These are phyloP conservation scores for Aspergillaceae sp. DNA, from an alignment of 2,329 filamentous ascomycete species.

Conservation along the genomic window DNA sequence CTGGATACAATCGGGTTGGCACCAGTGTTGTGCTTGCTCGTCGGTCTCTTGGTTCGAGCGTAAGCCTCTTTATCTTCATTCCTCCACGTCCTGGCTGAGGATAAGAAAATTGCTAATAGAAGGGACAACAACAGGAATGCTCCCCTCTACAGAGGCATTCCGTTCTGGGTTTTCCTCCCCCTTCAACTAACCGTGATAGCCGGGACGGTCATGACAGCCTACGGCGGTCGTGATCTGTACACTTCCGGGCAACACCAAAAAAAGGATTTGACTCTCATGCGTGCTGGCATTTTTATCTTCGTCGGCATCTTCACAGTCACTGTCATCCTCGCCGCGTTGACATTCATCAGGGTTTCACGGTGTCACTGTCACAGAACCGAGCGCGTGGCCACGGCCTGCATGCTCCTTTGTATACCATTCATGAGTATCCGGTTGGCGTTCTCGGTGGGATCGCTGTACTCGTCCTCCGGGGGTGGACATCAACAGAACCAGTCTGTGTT, in stretches of 20 bases:
- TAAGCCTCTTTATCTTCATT: constrained; percentile 1
- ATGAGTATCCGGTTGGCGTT: constrained; percentile 9
- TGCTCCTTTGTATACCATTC: constrained; percentile 8
- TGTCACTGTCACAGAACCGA: constrained; percentile 5
- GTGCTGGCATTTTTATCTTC: constrained; percentile 8
- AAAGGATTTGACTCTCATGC: constrained; percentile 8
- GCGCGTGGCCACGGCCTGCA: constrained; percentile 6
- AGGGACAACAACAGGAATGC: constrained; percentile 5
- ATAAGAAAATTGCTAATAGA: neutral
- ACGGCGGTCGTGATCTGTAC: constrained; percentile 10
- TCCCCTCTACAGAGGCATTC: constrained; percentile 8
- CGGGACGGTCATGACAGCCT: constrained; percentile 10
- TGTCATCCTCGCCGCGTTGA: constrained; percentile 5
- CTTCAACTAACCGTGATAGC: constrained; percentile 8
- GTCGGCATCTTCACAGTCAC: constrained; percentile 6
- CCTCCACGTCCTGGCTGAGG: no score
- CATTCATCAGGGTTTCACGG: constrained; percentile 7
- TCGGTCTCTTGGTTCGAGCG: constrained; percentile 9
- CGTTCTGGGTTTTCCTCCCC: constrained; percentile 9
- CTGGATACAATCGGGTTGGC: constrained; percentile 11
- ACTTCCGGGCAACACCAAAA: constrained; percentile 4
- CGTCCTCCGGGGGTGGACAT: constrained; percentile 2
- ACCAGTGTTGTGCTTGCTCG: constrained; percentile 8
- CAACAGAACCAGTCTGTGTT: constrained; percentile 1
- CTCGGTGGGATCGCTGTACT: constrained; percentile 9